Percentiles rank a stretch among this genome's conserved stretches.
phyloP scores from a whole-genome alignment of 2,329 filamentous ascomycete genomes.

The Colletotrichum australisinense region DNA sequence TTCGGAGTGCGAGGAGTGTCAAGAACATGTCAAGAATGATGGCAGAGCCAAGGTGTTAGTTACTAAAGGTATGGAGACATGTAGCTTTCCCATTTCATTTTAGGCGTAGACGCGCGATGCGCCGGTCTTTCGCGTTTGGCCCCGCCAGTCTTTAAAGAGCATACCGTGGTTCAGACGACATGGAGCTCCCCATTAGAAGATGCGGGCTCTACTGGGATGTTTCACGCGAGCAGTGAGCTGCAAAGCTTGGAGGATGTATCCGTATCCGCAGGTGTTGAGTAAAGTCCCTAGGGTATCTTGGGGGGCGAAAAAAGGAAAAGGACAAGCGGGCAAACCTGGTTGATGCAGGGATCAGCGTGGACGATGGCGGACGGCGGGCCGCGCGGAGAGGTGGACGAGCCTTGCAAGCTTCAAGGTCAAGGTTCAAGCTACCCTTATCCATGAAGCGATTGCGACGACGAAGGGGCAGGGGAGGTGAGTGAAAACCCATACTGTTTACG shows the following conservation, averaged over 20 bases:
- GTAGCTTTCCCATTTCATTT: slow-evolving; percentile 1
- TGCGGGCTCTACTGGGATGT: slow-evolving; percentile 18
- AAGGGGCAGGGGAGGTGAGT: slow-evolving; percentile 1
- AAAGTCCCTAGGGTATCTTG: background rate
- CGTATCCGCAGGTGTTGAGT: background rate
- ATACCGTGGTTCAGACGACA: slow-evolving; percentile 20
- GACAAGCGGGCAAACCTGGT: slow-evolving; percentile 9
- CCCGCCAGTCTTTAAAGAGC: slow-evolving; percentile 3
- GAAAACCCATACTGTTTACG: background rate
- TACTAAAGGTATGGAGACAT: background rate
- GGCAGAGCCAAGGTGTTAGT: background rate
- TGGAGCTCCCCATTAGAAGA: background rate
- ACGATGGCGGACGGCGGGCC: slow-evolving; percentile 14
- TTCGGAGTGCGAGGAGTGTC: background rate
- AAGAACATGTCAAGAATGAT: background rate
- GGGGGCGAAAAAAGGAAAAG: slow-evolving; percentile 15
- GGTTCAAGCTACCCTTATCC: background rate
- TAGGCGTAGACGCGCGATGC: slow-evolving; percentile 28
- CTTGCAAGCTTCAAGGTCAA: background rate
- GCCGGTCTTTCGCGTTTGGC: background rate
- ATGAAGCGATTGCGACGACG: background rate
- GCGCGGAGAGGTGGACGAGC: background rate
- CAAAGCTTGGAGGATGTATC: slow-evolving; percentile 1
- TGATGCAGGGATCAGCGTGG: slow-evolving; percentile 12
- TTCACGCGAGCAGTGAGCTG: background rate